These are phyloP conservation scores for Sporobolomyces roseus DNA, from an alignment of 768 basidiomycete genomes.

Conservation along the genomic window DNA sequence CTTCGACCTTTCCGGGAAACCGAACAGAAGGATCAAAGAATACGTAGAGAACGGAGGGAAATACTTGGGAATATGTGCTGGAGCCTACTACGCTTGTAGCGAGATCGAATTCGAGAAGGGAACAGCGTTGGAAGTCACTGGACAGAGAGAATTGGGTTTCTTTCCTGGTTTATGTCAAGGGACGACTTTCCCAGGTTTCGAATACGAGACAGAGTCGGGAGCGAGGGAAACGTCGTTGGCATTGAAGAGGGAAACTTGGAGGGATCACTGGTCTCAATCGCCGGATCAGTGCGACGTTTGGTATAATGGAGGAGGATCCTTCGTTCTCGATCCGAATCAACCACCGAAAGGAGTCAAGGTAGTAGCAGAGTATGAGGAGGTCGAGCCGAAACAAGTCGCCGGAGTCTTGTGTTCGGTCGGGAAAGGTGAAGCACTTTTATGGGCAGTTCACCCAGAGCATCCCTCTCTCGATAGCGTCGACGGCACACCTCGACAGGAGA, in stretches of 20 bases:
- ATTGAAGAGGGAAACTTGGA: slow-evolving; percentile 44
- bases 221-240: slow-evolving; percentile 49
- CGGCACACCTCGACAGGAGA: slow-evolving; percentile 9
- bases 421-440: slow-evolving; percentile 57
- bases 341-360: slow-evolving; percentile 43
- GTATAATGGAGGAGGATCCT: slow-evolving; percentile 55
- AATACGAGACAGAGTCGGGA: slow-evolving; percentile 53
- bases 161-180: slow-evolving; percentile 52
- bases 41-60: slow-evolving; percentile 68
- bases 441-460: slow-evolving; percentile 61
- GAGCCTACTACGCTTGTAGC: slow-evolving; percentile 56
- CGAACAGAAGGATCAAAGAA: slow-evolving; percentile 55
- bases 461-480: slow-evolving; percentile 48
- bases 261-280: slow-evolving; percentile 40
- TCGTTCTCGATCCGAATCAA: slow-evolving; percentile 41
- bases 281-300: slow-evolving; percentile 48
- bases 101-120: slow-evolving; percentile 52
- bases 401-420: slow-evolving; percentile 52
- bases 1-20: slow-evolving; percentile 48
- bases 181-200: slow-evolving; percentile 53
- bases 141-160: slow-evolving; percentile 53
- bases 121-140: slow-evolving; percentile 49
- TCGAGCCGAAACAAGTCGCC: slow-evolving; percentile 47
- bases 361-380: slow-evolving; percentile 50
- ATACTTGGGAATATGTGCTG: slow-evolving; percentile 65